Evolutionary conservation across 345 rosid species (phyloP).

Genomic region (Aquilaria sinensis): DNA sequence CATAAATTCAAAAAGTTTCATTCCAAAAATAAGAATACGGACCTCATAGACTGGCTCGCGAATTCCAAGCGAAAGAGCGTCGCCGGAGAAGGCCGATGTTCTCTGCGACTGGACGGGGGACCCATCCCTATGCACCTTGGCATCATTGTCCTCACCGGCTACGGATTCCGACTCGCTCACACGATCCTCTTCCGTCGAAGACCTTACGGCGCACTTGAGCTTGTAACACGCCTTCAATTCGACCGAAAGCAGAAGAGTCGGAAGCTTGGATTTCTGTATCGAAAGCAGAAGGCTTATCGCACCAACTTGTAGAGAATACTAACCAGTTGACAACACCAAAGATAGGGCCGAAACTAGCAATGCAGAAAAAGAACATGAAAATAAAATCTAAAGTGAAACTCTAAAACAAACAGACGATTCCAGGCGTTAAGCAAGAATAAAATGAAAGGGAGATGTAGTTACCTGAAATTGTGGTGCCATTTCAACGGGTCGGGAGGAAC

Average conservation of each 20-base stretch:
- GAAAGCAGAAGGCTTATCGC: no score
- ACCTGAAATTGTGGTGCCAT: no score
- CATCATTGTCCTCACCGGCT: slow-evolving; percentile 22
- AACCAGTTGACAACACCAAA: no score
- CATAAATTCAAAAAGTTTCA: background rate
- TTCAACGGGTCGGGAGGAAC: no score
- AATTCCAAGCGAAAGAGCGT: slow-evolving; percentile 69
- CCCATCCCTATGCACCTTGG: slow-evolving; percentile 16
- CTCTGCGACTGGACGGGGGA: slow-evolving; percentile 16
- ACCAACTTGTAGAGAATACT: no score
- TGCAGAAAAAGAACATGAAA: no score
- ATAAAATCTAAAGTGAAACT: no score
- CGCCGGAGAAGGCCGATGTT: slow-evolving; percentile 33
- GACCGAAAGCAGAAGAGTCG: slow-evolving; percentile 19
- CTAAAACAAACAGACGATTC: no score
- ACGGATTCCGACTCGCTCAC: slow-evolving; percentile 39
- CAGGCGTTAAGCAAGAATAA: no score
- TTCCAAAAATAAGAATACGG: slow-evolving; percentile 5
- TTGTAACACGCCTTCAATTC: slow-evolving; percentile 25
- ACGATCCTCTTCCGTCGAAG: slow-evolving; percentile 52
- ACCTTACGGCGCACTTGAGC: slow-evolving; percentile 40
- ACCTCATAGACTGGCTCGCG: slow-evolving; percentile 98
- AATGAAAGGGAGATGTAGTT: no score
- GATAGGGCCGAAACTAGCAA: no score
- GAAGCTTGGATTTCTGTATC: slow-evolving; percentile 22